Evolutionary conservation across 2,329 filamentous ascomycete species (phyloP).

Genomic region (Grosmannia huntii): DNA sequence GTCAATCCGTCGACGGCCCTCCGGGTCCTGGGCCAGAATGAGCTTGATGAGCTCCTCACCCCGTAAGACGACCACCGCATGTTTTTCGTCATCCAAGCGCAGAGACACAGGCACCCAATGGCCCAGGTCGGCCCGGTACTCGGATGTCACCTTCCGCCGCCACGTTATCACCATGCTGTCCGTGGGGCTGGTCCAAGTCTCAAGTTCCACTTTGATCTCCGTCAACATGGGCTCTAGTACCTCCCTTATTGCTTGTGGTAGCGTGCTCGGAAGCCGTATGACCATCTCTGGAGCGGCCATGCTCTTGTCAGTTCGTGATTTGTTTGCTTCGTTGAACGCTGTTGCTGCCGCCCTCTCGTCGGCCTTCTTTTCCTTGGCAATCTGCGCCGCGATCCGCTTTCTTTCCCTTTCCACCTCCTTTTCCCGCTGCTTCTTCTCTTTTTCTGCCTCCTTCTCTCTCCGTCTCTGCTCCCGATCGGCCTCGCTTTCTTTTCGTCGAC

Average conservation of each 20-base stretch:
- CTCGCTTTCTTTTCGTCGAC: slow-evolving; percentile 12
- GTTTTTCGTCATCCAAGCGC: slow-evolving; percentile 42
- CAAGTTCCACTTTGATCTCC: slow-evolving; percentile 34
- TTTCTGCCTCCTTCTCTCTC: slow-evolving; percentile 39
- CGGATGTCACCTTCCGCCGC: slow-evolving; percentile 53
- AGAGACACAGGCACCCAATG: slow-evolving; percentile 51
- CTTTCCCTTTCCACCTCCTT: slow-evolving; percentile 43
- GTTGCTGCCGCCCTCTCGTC: slow-evolving; percentile 50
- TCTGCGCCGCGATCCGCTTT: slow-evolving; percentile 43
- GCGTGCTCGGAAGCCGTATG: slow-evolving; percentile 48
- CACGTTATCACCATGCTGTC: slow-evolving; percentile 51
- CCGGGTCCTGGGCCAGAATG: slow-evolving; percentile 24
- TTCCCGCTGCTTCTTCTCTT: slow-evolving; percentile 41
- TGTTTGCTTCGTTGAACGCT: slow-evolving; percentile 62
- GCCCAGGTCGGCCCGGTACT: slow-evolving; percentile 46
- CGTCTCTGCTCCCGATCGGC: slow-evolving; percentile 28
- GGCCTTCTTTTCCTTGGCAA: slow-evolving; percentile 47
- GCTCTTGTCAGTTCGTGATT: slow-evolving; percentile 59
- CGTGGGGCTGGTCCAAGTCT: slow-evolving; percentile 30
- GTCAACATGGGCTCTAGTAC: slow-evolving; percentile 38
- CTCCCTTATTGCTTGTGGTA: slow-evolving; percentile 33
- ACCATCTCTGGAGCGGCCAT: slow-evolving; percentile 66
- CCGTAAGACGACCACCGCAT: slow-evolving; percentile 47
- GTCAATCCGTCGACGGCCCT: not conserved
- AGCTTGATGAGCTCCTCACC: slow-evolving; percentile 56